phyloP scores from a whole-genome alignment of 1,139 yeast genomes.

The Entelexis sorbosivorans region DNA sequence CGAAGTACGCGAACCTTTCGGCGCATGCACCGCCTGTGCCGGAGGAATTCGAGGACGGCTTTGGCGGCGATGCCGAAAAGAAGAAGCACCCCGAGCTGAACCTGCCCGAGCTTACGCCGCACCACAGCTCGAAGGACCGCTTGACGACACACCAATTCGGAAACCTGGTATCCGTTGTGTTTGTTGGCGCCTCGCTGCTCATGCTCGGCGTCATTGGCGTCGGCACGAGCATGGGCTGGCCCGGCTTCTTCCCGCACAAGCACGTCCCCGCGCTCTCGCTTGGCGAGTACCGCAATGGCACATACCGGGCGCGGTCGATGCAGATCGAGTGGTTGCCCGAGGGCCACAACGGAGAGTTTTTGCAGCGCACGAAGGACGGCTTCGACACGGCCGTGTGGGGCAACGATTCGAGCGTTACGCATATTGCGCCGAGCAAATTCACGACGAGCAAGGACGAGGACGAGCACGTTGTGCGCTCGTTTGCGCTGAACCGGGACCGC shows the following conservation, averaged over 20 bases:
- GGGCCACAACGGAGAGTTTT: constrained; percentile 26
- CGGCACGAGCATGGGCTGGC: background rate
- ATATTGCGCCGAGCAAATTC: constrained; percentile 9
- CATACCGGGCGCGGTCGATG: constrained; percentile 20
- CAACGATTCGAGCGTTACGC: constrained; percentile 19
- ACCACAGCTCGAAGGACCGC: background rate
- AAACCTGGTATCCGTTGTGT: background rate
- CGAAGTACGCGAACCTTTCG: background rate
- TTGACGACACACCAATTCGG: constrained; percentile 4
- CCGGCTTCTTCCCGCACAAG: background rate
- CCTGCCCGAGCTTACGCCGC: background rate
- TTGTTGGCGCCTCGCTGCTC: background rate
- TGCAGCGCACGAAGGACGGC: constrained; percentile 19
- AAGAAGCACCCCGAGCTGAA: background rate
- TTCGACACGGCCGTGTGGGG: constrained; percentile 25
- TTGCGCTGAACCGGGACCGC: constrained; percentile 33
- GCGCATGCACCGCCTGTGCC: background rate
- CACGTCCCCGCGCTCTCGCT: constrained; percentile 21
- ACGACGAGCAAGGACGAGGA: constrained; percentile 14
- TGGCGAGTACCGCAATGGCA: constrained; percentile 27
- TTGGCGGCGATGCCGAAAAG: background rate
- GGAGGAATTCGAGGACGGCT: background rate
- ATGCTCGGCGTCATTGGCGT: background rate
- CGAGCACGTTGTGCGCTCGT: constrained; percentile 21
- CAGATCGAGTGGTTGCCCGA: constrained; percentile 20